These are phyloP conservation scores for Ballota nigra DNA, from an alignment of 257 asterid species.

Conservation along the genomic window DNA sequence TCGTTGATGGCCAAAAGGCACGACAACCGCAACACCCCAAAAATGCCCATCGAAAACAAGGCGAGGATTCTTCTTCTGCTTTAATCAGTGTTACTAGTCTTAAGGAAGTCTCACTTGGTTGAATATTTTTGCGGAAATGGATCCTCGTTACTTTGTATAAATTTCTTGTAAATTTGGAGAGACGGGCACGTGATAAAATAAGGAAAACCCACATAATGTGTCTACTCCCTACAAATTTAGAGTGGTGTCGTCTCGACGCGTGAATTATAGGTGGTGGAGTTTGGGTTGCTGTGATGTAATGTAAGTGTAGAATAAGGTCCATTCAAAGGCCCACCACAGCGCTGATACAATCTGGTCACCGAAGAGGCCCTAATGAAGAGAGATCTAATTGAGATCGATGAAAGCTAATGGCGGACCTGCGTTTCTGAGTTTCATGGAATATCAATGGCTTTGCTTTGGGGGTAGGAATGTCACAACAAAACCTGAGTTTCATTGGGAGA, in stretches of 20 bases:
- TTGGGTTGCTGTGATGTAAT: constrained; percentile 60
- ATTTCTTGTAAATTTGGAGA: too few relatives aligned
- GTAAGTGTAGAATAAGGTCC: constrained; percentile 59
- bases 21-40: constrained; percentile 46
- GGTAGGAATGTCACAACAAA: too few relatives aligned
- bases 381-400: too few relatives aligned
- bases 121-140: not conserved
- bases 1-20: constrained; percentile 74
- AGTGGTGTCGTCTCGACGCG: not conserved
- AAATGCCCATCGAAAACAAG: constrained; percentile 35
- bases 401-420: too few relatives aligned
- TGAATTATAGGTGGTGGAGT: constrained; percentile 35
- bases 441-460: too few relatives aligned
- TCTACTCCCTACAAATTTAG: too few relatives aligned
- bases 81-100: constrained; percentile 37
- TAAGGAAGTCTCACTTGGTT: not conserved
- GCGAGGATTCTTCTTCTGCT: constrained; percentile 74
- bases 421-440: too few relatives aligned
- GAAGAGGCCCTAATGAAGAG: too few relatives aligned
- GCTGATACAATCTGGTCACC: too few relatives aligned
- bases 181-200: too few relatives aligned
- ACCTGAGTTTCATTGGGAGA: too few relatives aligned
- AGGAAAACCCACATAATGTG: too few relatives aligned
- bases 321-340: constrained; percentile 72
- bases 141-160: not conserved